A percentile compares a stretch with the other conserved stretches of the same genome.
These are phyloP conservation scores for Zygoascus tannicola DNA, from an alignment of 805 yeast genomes.

Conservation along the genomic window DNA sequence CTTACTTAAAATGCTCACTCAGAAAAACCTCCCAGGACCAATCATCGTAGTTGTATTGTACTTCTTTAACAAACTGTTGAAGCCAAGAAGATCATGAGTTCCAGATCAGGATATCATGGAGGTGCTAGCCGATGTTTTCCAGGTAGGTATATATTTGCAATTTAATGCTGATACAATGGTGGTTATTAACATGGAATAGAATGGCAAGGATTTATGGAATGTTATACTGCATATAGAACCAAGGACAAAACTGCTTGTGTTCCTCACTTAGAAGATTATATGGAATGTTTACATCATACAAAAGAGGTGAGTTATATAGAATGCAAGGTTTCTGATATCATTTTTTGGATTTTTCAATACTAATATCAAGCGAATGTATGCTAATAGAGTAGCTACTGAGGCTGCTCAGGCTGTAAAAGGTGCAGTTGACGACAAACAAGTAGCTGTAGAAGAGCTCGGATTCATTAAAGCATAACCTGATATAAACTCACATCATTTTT, in stretches of 20 bases:
- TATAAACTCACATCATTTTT: background rate
- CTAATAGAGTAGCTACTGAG: slow-evolving; percentile 1
- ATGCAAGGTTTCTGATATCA: background rate
- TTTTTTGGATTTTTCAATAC: too few species aligned
- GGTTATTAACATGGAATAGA: slow-evolving; percentile 16
- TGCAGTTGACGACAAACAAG: slow-evolving; percentile 1
- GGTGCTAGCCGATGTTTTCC: slow-evolving; percentile 40
- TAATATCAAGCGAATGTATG: background rate
- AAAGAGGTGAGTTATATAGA: slow-evolving; percentile 29
- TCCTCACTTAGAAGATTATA: slow-evolving; percentile 38
- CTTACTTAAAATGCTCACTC: too few species aligned
- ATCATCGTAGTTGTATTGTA: slow-evolving; percentile 4
- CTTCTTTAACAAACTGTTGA: slow-evolving; percentile 5
- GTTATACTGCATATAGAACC: slow-evolving; percentile 35
- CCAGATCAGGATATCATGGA: slow-evolving; percentile 35
- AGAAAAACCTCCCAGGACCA: slow-evolving; percentile 4
- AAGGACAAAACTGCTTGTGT: slow-evolving; percentile 32
- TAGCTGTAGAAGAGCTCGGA: slow-evolving; percentile 2
- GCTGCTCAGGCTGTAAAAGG: background rate
- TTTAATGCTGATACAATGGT: background rate
- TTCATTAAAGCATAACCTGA: slow-evolving; percentile 2
- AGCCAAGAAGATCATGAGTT: slow-evolving; percentile 24
- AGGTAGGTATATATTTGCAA: slow-evolving; percentile 22
- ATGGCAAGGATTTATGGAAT: slow-evolving; percentile 40
- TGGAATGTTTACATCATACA: slow-evolving; percentile 41